Percentiles rank a stretch among this genome's conserved stretches.
These are phyloP conservation scores for Vigna radiata DNA, from an alignment of 306 rosid species.

Conservation along the genomic window DNA sequence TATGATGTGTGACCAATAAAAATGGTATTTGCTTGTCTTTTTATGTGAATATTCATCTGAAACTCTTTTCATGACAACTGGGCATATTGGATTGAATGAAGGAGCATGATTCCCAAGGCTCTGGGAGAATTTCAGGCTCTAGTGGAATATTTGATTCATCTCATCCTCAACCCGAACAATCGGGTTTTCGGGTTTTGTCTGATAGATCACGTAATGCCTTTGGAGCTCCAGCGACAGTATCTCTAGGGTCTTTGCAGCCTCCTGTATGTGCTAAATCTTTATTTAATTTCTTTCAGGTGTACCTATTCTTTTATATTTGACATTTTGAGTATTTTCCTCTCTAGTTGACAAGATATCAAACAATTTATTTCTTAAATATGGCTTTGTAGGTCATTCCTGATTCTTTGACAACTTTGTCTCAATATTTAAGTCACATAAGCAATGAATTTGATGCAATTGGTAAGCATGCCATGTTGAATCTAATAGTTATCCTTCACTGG, in stretches of 20 bases:
- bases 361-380: conserved; percentile 43
- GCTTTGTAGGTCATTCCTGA: conserved; percentile 84
- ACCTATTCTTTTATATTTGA: conserved; percentile 22
- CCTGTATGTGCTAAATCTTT: conserved; percentile 67
- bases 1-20: neutral
- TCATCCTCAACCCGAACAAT: conserved; percentile 68
- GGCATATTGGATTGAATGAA: conserved; percentile 56
- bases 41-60: conserved; percentile 34
- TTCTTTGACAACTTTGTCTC: conserved; percentile 91
- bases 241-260: conserved; percentile 79
- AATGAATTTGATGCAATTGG: conserved; percentile 77
- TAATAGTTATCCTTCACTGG: conserved; percentile 38
- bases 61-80: conserved; percentile 21
- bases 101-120: conserved; percentile 74
- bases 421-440: conserved; percentile 68
- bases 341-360: conserved; percentile 6
- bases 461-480: conserved; percentile 51
- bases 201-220: conserved; percentile 62
- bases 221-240: conserved; percentile 65
- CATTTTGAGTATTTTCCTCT: conserved; percentile 27
- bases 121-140: conserved; percentile 66
- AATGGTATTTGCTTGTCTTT: conserved; percentile 15
- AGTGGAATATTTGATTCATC: conserved; percentile 58
- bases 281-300: conserved; percentile 39
- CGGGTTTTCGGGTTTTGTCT: conserved; percentile 56